Percentiles rank a stretch among this genome's conserved stretches.
These are phyloP conservation scores for Monosporascus cannonballus DNA, from an alignment of 2,329 filamentous ascomycete genomes.

Conservation along the genomic window DNA sequence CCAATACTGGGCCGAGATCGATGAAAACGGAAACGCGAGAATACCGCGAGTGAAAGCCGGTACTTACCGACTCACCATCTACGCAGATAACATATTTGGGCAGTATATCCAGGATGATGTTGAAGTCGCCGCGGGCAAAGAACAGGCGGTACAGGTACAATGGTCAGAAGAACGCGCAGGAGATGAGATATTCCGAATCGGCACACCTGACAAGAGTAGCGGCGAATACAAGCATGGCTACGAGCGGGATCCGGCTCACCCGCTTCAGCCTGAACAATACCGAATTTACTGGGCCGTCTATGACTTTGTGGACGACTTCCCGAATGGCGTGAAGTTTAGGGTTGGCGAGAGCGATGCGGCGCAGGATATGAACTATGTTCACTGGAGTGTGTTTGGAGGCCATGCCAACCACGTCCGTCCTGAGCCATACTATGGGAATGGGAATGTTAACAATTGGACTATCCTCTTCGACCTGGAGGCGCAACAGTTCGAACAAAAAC, in stretches of 20 bases:
- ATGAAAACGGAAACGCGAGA: slow-evolving; percentile 37
- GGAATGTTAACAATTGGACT: slow-evolving; percentile 54
- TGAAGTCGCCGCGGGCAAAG: slow-evolving; percentile 34
- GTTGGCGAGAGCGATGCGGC: slow-evolving; percentile 45
- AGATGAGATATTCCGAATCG: slow-evolving; percentile 56
- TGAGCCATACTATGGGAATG: slow-evolving; percentile 33
- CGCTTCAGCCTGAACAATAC: slow-evolving; percentile 50
- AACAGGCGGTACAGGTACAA: slow-evolving; percentile 30
- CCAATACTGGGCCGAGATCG: slow-evolving; percentile 57
- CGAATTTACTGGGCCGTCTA: slow-evolving; percentile 56
- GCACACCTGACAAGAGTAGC: slow-evolving; percentile 53
- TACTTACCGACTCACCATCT: slow-evolving; percentile 56
- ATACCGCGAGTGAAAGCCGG: slow-evolving; percentile 51
- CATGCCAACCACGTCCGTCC: slow-evolving; percentile 41
- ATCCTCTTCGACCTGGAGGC: slow-evolving; percentile 43
- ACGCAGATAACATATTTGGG: slow-evolving; percentile 57
- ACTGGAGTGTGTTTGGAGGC: slow-evolving; percentile 59
- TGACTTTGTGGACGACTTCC: slow-evolving; percentile 55
- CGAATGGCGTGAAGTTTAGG: slow-evolving; percentile 49
- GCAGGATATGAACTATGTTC: slow-evolving; percentile 55
- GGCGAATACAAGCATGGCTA: slow-evolving; percentile 57
- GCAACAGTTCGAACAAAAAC: slow-evolving; percentile 33
- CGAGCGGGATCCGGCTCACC: slow-evolving; percentile 38
- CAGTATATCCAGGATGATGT: slow-evolving; percentile 49
- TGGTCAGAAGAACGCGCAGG: slow-evolving; percentile 53